These are phyloP conservation scores for Albugo candida DNA, from an alignment of 352 stramenopile genomes.

Conservation along the genomic window DNA sequence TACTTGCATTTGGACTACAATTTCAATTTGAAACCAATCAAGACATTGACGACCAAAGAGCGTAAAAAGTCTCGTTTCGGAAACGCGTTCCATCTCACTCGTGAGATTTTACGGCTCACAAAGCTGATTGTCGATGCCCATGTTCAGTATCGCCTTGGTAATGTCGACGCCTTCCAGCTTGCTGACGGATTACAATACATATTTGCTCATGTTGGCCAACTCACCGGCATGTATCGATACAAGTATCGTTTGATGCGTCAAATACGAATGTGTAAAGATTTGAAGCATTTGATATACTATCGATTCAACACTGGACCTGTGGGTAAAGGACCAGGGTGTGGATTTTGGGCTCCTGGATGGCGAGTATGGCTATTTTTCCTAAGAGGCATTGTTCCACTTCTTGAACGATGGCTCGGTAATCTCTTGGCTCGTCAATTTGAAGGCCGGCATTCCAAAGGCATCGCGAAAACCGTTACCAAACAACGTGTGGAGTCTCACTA, in stretches of 20 bases:
- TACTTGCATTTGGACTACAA: slow-evolving; percentile 99
- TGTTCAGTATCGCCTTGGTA: slow-evolving; percentile 98
- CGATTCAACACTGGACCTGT: slow-evolving; percentile 99
- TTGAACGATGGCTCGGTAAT: slow-evolving; percentile 98
- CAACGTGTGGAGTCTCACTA: slow-evolving; percentile 99
- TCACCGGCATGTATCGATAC: slow-evolving; percentile 99
- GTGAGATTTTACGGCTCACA: slow-evolving; percentile 97
- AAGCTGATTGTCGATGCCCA: slow-evolving; percentile 99
- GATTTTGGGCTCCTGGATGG: slow-evolving; percentile 98
- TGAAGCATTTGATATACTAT: slow-evolving; percentile 99
- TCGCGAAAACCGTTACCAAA: slow-evolving; percentile 99
- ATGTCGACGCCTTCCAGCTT: slow-evolving; percentile 99
- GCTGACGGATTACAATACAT: slow-evolving; percentile 98
- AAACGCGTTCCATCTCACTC: slow-evolving; percentile 90
- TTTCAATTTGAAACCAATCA: slow-evolving; percentile 99
- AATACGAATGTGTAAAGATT: slow-evolving; percentile 98
- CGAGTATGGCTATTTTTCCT: slow-evolving; percentile 99
- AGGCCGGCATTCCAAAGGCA: slow-evolving; percentile 95
- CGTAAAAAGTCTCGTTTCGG: slow-evolving; percentile 97
- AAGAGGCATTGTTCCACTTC: slow-evolving; percentile 93
- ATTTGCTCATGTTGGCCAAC: slow-evolving; percentile 98
- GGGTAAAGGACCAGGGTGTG: slow-evolving; percentile 96
- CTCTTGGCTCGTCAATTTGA: slow-evolving; percentile 98
- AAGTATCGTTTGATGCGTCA: slow-evolving; percentile 97
- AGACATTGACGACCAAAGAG: slow-evolving; percentile 99